phyloP scores from a whole-genome alignment of 2,329 filamentous ascomycete genomes.

The Cladorrhinum sp. region DNA sequence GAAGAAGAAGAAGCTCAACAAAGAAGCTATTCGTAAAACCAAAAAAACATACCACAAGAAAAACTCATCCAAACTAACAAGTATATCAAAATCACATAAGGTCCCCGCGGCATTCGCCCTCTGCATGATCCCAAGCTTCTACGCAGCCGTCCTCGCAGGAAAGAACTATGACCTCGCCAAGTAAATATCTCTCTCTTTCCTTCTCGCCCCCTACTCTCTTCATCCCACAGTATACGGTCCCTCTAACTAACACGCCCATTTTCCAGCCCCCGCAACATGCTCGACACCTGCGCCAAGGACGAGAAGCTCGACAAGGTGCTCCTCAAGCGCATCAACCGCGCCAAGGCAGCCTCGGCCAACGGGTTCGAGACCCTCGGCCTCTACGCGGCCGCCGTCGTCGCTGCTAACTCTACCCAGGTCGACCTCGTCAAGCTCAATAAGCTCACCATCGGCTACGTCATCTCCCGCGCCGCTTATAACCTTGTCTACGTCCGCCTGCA shows the following conservation, averaged over 20 bases:
- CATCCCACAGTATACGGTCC: too few relatives aligned
- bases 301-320: slow-evolving; percentile 31
- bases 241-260: not conserved
- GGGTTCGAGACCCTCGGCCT: slow-evolving; percentile 44
- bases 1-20: too few relatives aligned
- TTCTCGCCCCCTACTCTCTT: not conserved
- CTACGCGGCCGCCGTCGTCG: slow-evolving; percentile 43
- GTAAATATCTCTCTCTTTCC: slow-evolving; percentile 6
- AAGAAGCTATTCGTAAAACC: too few relatives aligned
- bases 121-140: slow-evolving; percentile 36
- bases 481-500: slow-evolving; percentile 43
- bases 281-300: slow-evolving; percentile 34
- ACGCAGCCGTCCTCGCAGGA: slow-evolving; percentile 31
- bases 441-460: slow-evolving; percentile 40
- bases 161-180: slow-evolving; percentile 38
- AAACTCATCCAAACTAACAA: not conserved
- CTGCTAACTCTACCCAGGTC: slow-evolving; percentile 45
- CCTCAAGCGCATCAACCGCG: slow-evolving; percentile 28
- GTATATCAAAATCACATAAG: slow-evolving; percentile 22
- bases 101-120: slow-evolving; percentile 41
- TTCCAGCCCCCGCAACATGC: slow-evolving; percentile 21
- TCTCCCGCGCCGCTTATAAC: slow-evolving; percentile 40
- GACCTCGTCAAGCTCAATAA: slow-evolving; percentile 38
- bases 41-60: not conserved
- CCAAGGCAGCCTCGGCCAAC: slow-evolving; percentile 36